These are phyloP conservation scores for Emmonsia crescens DNA, from an alignment of 2,329 filamentous ascomycete species.

Conservation along the genomic window DNA sequence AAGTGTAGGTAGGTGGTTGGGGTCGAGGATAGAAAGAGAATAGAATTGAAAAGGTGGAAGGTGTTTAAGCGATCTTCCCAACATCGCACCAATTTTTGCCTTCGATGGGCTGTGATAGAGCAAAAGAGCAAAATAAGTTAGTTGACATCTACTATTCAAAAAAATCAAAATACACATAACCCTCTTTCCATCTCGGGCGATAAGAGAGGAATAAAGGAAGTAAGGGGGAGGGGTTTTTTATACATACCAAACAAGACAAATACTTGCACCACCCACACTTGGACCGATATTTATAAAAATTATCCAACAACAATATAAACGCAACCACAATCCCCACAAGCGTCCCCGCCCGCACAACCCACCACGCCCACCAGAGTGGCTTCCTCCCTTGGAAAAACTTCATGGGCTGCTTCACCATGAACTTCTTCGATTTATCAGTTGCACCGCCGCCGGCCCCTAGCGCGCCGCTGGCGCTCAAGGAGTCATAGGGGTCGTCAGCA, in stretches of 20 bases:
- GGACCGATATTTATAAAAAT: slow-evolving; percentile 72
- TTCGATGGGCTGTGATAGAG: slow-evolving; percentile 1
- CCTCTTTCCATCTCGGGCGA: not conserved
- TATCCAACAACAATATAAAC: slow-evolving; percentile 77
- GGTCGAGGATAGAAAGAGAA: too few relatives aligned
- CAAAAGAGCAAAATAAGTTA: not conserved
- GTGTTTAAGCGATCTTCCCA: slow-evolving; percentile 3
- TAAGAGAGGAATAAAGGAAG: not conserved
- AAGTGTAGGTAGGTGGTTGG: not conserved
- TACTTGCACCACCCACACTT: slow-evolving; percentile 92
- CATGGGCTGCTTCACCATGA: slow-evolving; percentile 49
- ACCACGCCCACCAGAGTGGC: slow-evolving; percentile 95
- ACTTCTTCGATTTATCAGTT: slow-evolving; percentile 37
- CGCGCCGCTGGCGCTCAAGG: slow-evolving; percentile 43
- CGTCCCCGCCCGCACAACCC: slow-evolving; percentile 69
- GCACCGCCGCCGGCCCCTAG: slow-evolving; percentile 21
- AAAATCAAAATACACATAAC: not conserved
- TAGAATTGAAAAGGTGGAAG: too few relatives aligned
- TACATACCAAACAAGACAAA: slow-evolving; percentile 78
- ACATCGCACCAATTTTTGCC: slow-evolving; percentile 4
- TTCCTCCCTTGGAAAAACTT: slow-evolving; percentile 61
- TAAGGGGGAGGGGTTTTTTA: not conserved
- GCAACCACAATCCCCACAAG: slow-evolving; percentile 71
- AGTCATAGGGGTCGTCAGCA: slow-evolving; percentile 50
- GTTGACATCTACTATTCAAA: not conserved